phyloP scores from a whole-genome alignment of 345 rosid species.

The Melastoma malabathricum region DNA sequence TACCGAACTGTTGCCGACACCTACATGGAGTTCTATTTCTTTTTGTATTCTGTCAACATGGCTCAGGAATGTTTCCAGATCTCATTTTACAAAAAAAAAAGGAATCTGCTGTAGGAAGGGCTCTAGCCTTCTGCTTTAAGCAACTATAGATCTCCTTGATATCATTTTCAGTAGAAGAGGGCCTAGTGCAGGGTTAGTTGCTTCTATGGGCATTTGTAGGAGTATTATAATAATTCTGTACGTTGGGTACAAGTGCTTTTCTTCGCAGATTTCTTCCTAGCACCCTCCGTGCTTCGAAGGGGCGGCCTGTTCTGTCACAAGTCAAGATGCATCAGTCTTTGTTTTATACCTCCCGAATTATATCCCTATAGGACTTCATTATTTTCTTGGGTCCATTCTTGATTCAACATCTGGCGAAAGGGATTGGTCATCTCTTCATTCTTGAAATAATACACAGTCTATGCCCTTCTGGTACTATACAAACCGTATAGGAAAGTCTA shows the following conservation, averaged over 20 bases:
- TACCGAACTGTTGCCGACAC: conserved; percentile 37
- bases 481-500: not conserved
- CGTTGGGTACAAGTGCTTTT: not conserved
- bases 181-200: too few species aligned
- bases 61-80: conserved; percentile 44
- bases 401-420: too few species aligned
- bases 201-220: not conserved
- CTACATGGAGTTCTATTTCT: conserved; percentile 50
- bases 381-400: too few species aligned
- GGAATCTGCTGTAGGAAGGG: conserved; percentile 15
- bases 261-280: not conserved
- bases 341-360: too few species aligned
- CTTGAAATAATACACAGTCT: too few species aligned
- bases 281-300: too few species aligned
- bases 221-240: not conserved
- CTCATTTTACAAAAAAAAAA: conserved; percentile 21
- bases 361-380: too few species aligned
- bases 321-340: too few species aligned
- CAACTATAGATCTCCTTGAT: not conserved
- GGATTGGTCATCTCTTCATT: too few species aligned
- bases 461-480: too few species aligned
- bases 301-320: too few species aligned
- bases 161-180: not conserved
- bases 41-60: conserved; percentile 44
- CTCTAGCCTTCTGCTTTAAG: conserved; percentile 9